Conservation (phyloP, 2,329 filamentous ascomycete genomes). For the Sarocladium oryzae region DNA sequence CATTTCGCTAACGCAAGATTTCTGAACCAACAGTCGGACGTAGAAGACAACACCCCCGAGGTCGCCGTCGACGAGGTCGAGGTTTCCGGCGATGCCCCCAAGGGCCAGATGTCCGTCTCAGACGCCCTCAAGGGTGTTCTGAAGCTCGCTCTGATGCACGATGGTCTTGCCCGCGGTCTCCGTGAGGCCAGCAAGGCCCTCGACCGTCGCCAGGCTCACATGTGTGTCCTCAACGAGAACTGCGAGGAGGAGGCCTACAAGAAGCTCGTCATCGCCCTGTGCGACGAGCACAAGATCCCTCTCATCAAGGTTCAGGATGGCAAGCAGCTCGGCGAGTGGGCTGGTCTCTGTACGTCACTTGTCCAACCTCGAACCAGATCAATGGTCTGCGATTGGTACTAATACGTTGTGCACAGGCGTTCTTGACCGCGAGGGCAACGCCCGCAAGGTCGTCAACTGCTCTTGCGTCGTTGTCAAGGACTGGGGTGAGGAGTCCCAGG, state of each 20-base stretch:
- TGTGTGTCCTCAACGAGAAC: slow-evolving; percentile 99
- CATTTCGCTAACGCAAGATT: neutral
- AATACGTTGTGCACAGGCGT: slow-evolving; percentile 58
- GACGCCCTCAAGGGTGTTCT: slow-evolving; percentile 98
- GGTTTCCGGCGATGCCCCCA: slow-evolving; percentile 85
- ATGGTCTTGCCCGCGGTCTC: slow-evolving; percentile 96
- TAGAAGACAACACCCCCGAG: slow-evolving; percentile 96
- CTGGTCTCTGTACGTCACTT: slow-evolving; percentile 84
- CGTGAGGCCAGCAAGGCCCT: slow-evolving; percentile 98
- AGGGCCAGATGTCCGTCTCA: slow-evolving; percentile 94
- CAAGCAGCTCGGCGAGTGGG: slow-evolving; percentile 99
- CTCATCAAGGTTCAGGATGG: slow-evolving; percentile 99
- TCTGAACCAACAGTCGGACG: slow-evolving; percentile 74
- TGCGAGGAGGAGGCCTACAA: slow-evolving; percentile 99
- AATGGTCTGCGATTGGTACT: slow-evolving; percentile 16
- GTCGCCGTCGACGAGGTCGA: slow-evolving; percentile 86
- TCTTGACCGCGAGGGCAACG: slow-evolving; percentile 98
- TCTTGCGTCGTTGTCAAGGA: slow-evolving; percentile 99
- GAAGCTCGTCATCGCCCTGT: slow-evolving; percentile 98
- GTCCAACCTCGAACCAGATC: neutral
- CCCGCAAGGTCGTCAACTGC: slow-evolving; percentile 99
- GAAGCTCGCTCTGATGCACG: slow-evolving; percentile 98
- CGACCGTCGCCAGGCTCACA: slow-evolving; percentile 97
- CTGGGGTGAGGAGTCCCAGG: slow-evolving; percentile 99
- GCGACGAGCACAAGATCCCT: slow-evolving; percentile 99